These are phyloP conservation scores for Abrus pulchellus DNA, from an alignment of 306 rosid species.

Conservation along the genomic window DNA sequence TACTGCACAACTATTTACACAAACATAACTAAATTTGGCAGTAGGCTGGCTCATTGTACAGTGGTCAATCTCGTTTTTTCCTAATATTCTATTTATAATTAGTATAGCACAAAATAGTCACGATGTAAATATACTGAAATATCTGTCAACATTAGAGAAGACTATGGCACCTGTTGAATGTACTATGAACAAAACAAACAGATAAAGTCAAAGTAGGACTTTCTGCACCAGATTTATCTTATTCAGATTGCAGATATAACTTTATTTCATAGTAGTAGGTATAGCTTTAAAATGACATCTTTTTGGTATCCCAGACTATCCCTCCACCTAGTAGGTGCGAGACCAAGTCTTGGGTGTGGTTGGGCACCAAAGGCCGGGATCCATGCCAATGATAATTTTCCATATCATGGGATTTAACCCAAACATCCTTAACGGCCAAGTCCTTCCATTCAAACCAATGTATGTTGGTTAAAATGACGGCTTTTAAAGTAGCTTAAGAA, in stretches of 20 bases:
- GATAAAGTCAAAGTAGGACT: not conserved
- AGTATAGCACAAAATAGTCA: conserved; percentile 6
- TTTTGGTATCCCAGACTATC: not conserved
- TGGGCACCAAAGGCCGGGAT: not conserved
- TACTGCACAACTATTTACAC: not conserved
- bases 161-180: not conserved
- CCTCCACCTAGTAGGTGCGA: not conserved
- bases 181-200: not conserved
- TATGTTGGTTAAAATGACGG: not conserved
- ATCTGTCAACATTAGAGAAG: not conserved
- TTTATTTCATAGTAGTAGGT: not conserved
- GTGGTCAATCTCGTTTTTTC: conserved; percentile 25
- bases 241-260: conserved; percentile 14
- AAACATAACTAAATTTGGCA: conserved; percentile 21
- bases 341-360: not conserved
- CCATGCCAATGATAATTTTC: not conserved
- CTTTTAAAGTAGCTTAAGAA: not conserved
- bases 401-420: not conserved
- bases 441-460: conserved; percentile 19
- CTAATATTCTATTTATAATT: conserved; percentile 14
- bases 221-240: conserved; percentile 17
- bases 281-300: not conserved
- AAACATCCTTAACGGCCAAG: not conserved
- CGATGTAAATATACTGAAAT: conserved; percentile 3
- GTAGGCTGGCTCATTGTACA: conserved; percentile 18